These are phyloP conservation scores for Solioccasus polychromus DNA, from an alignment of 768 basidiomycete genomes.

Conservation along the genomic window DNA sequence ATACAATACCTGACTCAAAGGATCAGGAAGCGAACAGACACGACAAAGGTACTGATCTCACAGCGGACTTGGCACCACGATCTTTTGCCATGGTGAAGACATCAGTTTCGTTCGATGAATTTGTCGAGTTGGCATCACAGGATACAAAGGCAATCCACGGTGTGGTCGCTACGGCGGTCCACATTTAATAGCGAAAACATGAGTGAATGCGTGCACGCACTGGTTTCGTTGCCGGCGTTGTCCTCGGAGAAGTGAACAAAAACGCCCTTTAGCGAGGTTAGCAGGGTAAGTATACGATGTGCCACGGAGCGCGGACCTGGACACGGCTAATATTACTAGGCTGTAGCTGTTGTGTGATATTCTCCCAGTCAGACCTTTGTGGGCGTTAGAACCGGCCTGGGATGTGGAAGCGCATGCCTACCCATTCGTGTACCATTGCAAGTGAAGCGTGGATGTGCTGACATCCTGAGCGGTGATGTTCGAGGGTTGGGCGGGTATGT, in stretches of 20 bases:
- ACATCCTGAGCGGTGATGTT: conserved; percentile 58
- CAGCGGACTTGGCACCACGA: conserved; percentile 78
- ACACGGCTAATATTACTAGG: conserved; percentile 45
- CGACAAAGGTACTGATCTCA: conserved; percentile 34
- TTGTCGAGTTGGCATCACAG: conserved; percentile 77
- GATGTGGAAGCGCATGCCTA: conserved; percentile 16
- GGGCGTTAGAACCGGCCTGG: no score
- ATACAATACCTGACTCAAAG: conserved; percentile 62
- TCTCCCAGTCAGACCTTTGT: conserved; percentile 49
- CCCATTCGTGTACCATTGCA: conserved; percentile 62
- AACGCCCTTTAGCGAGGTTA: conserved; percentile 52
- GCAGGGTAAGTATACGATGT: not conserved
- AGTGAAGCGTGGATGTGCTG: conserved; percentile 46
- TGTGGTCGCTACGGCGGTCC: conserved; percentile 50
- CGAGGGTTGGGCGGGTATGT: conserved; percentile 71
- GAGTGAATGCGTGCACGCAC: conserved; percentile 42
- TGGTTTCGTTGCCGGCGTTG: conserved; percentile 42
- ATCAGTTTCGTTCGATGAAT: conserved; percentile 57
- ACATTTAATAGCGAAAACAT: conserved; percentile 11
- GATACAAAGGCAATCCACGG: conserved; percentile 91
- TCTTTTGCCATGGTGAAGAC: conserved; percentile 80
- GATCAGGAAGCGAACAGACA: not conserved
- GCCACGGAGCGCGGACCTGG: conserved; percentile 45
- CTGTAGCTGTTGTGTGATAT: conserved; percentile 57
- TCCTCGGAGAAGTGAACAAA: conserved; percentile 82